phyloP scores from a whole-genome alignment of 495 filamentous ascomycete species.

The Tuber indicum region DNA sequence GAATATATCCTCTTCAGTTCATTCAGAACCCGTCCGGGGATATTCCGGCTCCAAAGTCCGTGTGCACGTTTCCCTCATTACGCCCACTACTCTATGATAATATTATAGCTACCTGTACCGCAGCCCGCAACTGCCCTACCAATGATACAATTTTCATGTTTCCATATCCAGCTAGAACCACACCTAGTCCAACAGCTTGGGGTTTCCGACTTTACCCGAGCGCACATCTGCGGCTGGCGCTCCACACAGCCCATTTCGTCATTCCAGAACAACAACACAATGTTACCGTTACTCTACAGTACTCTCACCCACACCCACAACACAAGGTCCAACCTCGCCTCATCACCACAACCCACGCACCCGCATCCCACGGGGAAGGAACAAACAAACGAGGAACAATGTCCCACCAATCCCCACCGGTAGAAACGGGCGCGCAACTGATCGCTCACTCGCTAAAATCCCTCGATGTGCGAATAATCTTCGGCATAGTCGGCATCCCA shows the following conservation, averaged over 20 bases:
- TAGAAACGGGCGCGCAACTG: slow-evolving; percentile 51
- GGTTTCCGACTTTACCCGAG: background rate
- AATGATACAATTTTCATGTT: background rate
- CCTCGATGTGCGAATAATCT: slow-evolving; percentile 55
- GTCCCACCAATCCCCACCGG: background rate
- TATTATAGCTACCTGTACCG: background rate
- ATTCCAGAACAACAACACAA: background rate
- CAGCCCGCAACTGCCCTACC: background rate
- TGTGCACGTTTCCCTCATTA: background rate
- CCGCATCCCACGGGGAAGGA: background rate
- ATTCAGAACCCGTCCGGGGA: no score
- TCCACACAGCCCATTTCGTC: background rate
- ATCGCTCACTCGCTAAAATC: slow-evolving; percentile 55
- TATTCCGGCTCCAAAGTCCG: background rate
- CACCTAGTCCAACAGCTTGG: background rate
- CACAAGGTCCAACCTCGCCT: background rate
- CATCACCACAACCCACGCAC: background rate
- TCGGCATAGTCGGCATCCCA: slow-evolving; percentile 61
- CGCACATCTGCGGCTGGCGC: no score
- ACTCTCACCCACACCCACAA: no score
- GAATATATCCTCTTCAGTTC: no score
- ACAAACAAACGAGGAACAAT: background rate
- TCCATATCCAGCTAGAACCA: background rate
- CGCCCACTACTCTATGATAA: background rate
- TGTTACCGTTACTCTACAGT: no score